Evolutionary conservation across 2,329 filamentous ascomycete genomes (phyloP).

Genomic region (Piedraia hortae): DNA sequence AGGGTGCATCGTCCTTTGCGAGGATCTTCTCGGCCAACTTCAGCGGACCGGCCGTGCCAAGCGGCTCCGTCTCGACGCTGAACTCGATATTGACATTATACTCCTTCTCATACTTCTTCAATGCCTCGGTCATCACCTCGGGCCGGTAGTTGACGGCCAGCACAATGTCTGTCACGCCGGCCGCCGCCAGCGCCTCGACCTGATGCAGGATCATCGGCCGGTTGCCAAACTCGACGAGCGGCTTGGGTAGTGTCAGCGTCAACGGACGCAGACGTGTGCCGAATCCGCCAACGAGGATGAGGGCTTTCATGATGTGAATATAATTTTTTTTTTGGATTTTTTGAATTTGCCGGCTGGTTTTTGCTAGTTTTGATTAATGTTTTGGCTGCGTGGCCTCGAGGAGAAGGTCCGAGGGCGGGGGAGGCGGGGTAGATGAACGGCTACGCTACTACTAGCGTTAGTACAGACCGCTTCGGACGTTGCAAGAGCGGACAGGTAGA

Average conservation of each 20-base stretch:
- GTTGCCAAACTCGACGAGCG: constrained; percentile 93
- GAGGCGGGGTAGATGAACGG: no score
- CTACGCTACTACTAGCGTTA: no score
- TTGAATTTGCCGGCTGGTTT: no score
- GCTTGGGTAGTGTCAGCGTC: constrained; percentile 89
- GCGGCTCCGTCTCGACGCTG: constrained; percentile 82
- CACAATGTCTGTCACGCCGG: constrained; percentile 90
- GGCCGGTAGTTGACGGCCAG: constrained; percentile 96
- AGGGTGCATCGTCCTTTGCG: constrained; percentile 75
- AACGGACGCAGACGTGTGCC: constrained; percentile 91
- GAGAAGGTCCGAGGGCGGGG: no score
- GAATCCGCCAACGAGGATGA: constrained; percentile 97
- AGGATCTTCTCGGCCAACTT: constrained; percentile 86
- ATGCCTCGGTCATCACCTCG: constrained; percentile 83
- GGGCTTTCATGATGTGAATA: no score
- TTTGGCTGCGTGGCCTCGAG: no score
- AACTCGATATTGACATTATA: constrained; percentile 93
- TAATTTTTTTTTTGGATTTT: no score
- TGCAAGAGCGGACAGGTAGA: no score
- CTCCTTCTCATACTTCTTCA: constrained; percentile 80
- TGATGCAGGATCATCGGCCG: constrained; percentile 98
- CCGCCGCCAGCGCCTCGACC: constrained; percentile 76
- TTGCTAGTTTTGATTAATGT: no score
- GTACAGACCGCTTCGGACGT: no score
- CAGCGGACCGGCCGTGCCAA: constrained; percentile 80